These are phyloP conservation scores for Xylaria sp. DNA, from an alignment of 2,329 filamentous ascomycete species.

Conservation along the genomic window DNA sequence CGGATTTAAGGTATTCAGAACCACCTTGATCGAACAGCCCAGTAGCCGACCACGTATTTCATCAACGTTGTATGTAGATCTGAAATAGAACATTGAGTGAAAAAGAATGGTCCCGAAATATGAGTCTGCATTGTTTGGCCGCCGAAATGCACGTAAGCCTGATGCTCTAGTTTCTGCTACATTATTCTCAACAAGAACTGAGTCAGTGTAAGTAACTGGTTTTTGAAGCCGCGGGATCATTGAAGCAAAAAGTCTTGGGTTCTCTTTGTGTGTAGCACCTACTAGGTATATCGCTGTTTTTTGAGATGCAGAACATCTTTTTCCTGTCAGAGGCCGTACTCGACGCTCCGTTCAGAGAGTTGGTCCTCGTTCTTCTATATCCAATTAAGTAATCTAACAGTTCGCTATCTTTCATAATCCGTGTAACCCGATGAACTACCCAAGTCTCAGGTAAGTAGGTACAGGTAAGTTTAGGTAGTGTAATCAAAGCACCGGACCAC, in stretches of 20 bases:
- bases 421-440: neutral
- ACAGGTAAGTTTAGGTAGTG: too few species aligned
- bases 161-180: neutral
- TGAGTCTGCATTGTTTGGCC: neutral
- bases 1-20: constrained; percentile 32
- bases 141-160: neutral
- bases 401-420: neutral
- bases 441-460: neutral
- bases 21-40: neutral
- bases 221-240: too few species aligned
- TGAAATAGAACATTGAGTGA: neutral
- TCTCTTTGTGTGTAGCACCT: too few species aligned
- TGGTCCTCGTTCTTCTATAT: neutral
- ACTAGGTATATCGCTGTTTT: neutral
- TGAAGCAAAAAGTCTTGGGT: too few species aligned
- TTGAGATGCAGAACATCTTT: neutral
- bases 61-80: neutral
- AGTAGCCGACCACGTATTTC: neutral
- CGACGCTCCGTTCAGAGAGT: too few species aligned
- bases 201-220: too few species aligned
- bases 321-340: neutral
- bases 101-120: neutral
- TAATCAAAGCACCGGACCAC: constrained; percentile 15
- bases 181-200: too few species aligned
- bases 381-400: neutral